These are phyloP conservation scores for Colletotrichum endophyticum DNA, from an alignment of 2,329 filamentous ascomycete genomes.

Conservation along the genomic window DNA sequence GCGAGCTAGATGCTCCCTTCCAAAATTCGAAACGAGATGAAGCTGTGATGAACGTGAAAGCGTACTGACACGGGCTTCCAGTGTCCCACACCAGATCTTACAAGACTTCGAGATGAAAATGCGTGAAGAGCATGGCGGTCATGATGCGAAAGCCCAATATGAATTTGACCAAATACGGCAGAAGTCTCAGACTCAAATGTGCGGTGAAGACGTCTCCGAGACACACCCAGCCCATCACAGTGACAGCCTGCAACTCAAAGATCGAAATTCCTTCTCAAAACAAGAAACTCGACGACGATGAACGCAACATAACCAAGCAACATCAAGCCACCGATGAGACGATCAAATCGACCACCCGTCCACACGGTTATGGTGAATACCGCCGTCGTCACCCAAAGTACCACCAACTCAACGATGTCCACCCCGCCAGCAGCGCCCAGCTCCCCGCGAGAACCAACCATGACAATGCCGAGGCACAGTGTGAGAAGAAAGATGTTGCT, in stretches of 20 bases:
- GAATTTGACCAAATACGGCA: background rate
- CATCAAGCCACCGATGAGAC: constrained; percentile 19
- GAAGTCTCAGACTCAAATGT: background rate
- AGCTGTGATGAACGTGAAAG: background rate
- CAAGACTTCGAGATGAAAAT: background rate
- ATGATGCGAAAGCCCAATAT: background rate
- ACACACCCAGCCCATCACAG: background rate
- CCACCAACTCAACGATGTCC: constrained; percentile 14
- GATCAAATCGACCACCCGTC: constrained; percentile 14
- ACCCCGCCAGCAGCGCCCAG: constrained; percentile 15
- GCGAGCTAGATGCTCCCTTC: fast-evolving
- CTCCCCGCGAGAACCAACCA: constrained; percentile 12
- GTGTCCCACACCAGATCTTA: background rate
- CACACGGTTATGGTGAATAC: constrained; percentile 23
- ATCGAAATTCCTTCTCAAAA: background rate
- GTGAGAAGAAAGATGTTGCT: constrained; percentile 61
- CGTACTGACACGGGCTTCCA: fast-evolving
- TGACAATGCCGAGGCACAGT: constrained; percentile 49
- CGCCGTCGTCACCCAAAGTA: constrained; percentile 23
- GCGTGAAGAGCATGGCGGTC: background rate
- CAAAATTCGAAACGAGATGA: background rate
- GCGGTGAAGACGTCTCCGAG: background rate
- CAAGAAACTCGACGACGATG: constrained; percentile 21
- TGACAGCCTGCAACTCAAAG: background rate
- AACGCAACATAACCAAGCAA: constrained; percentile 20